These are phyloP conservation scores for Oxyria digyna DNA, from an alignment of 148 eudicot species.

Conservation along the genomic window DNA sequence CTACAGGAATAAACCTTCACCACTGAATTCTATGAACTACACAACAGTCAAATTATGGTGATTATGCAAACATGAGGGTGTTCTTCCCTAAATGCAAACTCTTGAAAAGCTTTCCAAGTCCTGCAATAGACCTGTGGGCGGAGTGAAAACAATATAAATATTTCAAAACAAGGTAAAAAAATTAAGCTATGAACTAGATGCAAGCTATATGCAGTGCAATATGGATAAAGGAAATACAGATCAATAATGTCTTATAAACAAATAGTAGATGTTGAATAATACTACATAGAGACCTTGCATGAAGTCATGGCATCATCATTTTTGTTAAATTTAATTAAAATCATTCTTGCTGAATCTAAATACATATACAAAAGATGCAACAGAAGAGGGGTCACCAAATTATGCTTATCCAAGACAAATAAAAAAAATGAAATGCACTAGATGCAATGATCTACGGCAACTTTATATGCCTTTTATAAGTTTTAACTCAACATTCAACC, in stretches of 20 bases:
- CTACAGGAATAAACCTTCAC: conserved; percentile 84
- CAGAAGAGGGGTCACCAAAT: not conserved
- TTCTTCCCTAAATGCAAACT: conserved; percentile 18
- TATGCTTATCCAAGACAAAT: not conserved
- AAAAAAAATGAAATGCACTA: too few species aligned
- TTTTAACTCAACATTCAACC: not conserved
- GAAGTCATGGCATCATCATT: not conserved
- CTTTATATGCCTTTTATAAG: not conserved
- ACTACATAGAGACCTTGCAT: too few species aligned
- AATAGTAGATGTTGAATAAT: too few species aligned
- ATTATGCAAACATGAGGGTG: not conserved
- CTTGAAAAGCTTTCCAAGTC: conserved; percentile 89
- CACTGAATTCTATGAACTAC: conserved; percentile 78
- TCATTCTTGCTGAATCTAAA: not conserved
- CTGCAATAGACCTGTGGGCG: conserved; percentile 69
- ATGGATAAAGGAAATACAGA: not conserved
- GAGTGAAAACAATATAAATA: not conserved
- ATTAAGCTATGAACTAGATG: not conserved
- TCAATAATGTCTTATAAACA: not conserved
- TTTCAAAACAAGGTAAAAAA: not conserved
- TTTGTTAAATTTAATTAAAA: not conserved
- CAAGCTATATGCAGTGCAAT: not conserved
- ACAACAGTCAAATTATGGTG: not conserved
- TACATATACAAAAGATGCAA: not conserved
- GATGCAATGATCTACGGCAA: not conserved